Evolutionary conservation across 106 monocot genomes (phyloP).

Genomic region (Dioscorea alata): DNA sequence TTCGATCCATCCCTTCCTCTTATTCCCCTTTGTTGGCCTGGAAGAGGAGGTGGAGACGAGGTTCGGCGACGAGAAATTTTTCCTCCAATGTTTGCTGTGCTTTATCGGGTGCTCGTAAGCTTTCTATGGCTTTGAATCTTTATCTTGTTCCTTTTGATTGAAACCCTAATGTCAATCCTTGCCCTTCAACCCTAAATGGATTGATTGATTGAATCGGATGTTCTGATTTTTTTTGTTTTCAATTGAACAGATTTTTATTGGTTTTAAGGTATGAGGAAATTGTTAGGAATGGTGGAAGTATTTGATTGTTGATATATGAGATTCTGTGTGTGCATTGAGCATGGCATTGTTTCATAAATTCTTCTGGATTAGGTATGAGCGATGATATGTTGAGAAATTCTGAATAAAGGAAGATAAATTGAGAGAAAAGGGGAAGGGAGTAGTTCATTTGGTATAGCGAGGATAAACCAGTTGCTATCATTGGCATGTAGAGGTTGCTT

Average conservation of each 20-base stretch:
- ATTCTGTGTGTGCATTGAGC: too few relatives aligned
- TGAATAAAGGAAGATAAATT: too few relatives aligned
- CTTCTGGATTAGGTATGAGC: too few relatives aligned
- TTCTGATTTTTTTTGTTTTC: background rate
- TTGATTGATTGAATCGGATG: background rate
- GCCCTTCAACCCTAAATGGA: too few relatives aligned
- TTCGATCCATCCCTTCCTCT: background rate
- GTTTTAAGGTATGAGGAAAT: background rate
- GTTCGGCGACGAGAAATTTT: conserved; percentile 3
- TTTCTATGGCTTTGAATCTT: background rate
- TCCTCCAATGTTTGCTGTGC: conserved; percentile 2
- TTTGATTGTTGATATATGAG: background rate
- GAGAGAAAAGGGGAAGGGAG: too few relatives aligned
- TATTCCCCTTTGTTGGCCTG: background rate
- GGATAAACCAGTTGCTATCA: too few relatives aligned
- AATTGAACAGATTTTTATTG: background rate
- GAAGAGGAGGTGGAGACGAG: conserved; percentile 12
- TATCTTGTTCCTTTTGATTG: background rate
- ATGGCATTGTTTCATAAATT: too few relatives aligned
- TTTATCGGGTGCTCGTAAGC: conserved; percentile 27
- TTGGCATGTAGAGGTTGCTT: too few relatives aligned
- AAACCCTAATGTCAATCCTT: too few relatives aligned
- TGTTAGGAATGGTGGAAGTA: background rate
- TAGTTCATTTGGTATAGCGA: too few relatives aligned
- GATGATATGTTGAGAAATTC: too few relatives aligned